phyloP scores from a whole-genome alignment of 2,329 filamentous ascomycete genomes.

The Zymoseptoria crescenta region DNA sequence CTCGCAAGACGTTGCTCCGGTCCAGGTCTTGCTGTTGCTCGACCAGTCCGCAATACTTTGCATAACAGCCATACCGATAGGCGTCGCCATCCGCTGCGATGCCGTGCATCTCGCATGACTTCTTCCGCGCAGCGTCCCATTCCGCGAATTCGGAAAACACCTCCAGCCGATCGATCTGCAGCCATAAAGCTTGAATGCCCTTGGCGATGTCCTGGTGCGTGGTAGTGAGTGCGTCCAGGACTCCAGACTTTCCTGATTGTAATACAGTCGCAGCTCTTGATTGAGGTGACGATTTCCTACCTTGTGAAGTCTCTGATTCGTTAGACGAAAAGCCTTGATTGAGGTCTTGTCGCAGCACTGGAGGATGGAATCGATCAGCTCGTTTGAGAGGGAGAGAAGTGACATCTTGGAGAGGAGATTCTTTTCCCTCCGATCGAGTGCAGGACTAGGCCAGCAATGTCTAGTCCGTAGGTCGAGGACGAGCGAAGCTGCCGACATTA shows the following conservation, averaged over 20 bases:
- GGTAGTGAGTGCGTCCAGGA: neutral
- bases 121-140: too few species aligned
- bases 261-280: neutral
- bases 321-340: neutral
- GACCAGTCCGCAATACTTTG: too few species aligned
- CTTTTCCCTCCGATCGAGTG: too few species aligned
- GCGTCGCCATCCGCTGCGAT: too few species aligned
- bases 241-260: neutral
- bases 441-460: too few species aligned
- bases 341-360: neutral
- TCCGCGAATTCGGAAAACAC: too few species aligned
- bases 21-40: too few species aligned
- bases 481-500: too few species aligned
- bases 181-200: neutral
- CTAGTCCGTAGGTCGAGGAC: too few species aligned
- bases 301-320: neutral
- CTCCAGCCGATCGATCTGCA: neutral
- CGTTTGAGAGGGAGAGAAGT: neutral
- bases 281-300: neutral
- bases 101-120: too few species aligned
- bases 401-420: neutral
- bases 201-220: neutral
- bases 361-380: neutral
- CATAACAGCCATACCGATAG: too few species aligned
- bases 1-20: too few species aligned